Percentiles rank a stretch among this genome's conserved stretches.
Evolutionary conservation across 352 stramenopile species (phyloP).

Genomic region (Pythium scleroteichum): DNA sequence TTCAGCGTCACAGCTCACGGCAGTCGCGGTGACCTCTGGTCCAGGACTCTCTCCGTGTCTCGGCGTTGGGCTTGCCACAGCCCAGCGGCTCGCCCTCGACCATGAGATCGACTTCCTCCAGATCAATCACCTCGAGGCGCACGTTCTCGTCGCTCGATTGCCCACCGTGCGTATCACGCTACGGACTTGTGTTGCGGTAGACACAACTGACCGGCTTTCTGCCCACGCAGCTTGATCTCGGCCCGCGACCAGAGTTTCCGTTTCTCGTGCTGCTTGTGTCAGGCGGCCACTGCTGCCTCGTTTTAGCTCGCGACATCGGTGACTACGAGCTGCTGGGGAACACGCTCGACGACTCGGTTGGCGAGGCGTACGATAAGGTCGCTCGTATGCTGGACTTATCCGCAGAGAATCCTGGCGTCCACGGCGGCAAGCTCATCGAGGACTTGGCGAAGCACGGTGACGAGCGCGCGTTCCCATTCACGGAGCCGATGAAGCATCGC

Average conservation of each 20-base stretch:
- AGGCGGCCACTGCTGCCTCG: slow-evolving; percentile 97
- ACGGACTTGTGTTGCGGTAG: background rate
- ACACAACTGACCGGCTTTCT: background rate
- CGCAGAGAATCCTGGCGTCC: slow-evolving; percentile 44
- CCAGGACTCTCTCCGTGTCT: slow-evolving; percentile 98
- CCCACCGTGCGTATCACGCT: slow-evolving; percentile 42
- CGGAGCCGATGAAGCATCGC: slow-evolving; percentile 91
- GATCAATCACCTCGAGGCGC: slow-evolving; percentile 98
- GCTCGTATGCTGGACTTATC: slow-evolving; percentile 93
- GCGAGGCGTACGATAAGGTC: slow-evolving; percentile 99
- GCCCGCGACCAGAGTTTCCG: slow-evolving; percentile 85
- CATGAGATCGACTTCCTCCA: slow-evolving; percentile 93
- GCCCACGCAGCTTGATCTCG: slow-evolving; percentile 31
- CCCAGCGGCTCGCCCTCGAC: slow-evolving; percentile 80
- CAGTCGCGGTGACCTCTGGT: slow-evolving; percentile 95
- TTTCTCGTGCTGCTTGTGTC: slow-evolving; percentile 98
- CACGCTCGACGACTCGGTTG: slow-evolving; percentile 97
- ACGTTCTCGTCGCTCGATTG: slow-evolving; percentile 95
- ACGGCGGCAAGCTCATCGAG: slow-evolving; percentile 96
- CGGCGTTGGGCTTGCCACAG: slow-evolving; percentile 89
- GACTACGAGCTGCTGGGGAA: slow-evolving; percentile 94
- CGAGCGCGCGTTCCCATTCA: slow-evolving; percentile 86
- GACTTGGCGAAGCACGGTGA: slow-evolving; percentile 89
- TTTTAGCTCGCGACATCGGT: slow-evolving; percentile 91
- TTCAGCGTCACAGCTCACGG: slow-evolving; percentile 86